These are phyloP conservation scores for Pistacia integerrima DNA, from an alignment of 345 rosid genomes.

Conservation along the genomic window DNA sequence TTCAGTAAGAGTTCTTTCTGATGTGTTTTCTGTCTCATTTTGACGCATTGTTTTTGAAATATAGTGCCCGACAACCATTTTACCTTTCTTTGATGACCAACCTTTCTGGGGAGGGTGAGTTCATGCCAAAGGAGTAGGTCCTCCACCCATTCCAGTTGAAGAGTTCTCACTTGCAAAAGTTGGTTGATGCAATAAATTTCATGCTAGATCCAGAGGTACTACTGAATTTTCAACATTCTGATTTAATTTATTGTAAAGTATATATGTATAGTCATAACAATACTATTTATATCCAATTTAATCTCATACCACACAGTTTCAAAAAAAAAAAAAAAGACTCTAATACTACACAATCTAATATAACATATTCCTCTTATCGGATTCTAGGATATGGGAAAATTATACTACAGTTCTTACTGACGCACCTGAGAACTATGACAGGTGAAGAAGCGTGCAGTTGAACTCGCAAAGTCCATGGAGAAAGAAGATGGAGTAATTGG, in stretches of 20 bases:
- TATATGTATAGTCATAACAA: too few species aligned
- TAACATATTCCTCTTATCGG: background rate
- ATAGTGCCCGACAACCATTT: constrained; percentile 95
- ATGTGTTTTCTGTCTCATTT: constrained; percentile 1
- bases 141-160: constrained; percentile 84
- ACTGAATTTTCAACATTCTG: background rate
- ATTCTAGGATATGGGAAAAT: background rate
- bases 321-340: too few species aligned
- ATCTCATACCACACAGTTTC: too few species aligned
- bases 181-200: constrained; percentile 71
- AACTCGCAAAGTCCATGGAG: constrained; percentile 90
- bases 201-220: constrained; percentile 68
- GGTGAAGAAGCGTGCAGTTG: constrained; percentile 84
- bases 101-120: constrained; percentile 98
- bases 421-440: constrained; percentile 27
- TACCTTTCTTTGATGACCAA: constrained; percentile 98
- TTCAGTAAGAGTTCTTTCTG: constrained; percentile 1
- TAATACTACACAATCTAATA: too few species aligned
- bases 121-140: constrained; percentile 91
- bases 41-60: constrained; percentile 16
- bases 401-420: background rate
- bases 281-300: too few species aligned
- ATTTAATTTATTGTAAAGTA: background rate
- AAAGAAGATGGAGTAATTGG: constrained; percentile 95
- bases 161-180: constrained; percentile 79